Base-by-base conservation (phyloP, 1,284 basidiomycete genomes). In the Papiliotrema flavescens region DNA sequence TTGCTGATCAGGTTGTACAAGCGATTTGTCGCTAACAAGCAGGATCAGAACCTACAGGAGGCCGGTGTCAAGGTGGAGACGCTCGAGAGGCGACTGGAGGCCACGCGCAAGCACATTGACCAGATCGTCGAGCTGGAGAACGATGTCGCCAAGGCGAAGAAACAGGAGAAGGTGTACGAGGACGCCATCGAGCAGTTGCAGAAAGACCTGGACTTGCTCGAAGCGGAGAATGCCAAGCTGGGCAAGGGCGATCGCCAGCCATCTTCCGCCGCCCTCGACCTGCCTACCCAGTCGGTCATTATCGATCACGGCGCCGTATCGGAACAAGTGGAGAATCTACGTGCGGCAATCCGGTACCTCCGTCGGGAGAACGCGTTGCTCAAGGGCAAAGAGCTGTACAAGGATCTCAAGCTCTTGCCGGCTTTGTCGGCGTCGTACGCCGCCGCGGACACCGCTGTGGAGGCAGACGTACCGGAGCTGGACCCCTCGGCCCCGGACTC, bases 161-260 rank as follows among this genome's bases (percentile, higher is more conserved):
- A 89, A 71, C 89, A 94, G 68, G 90, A 95, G 73, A 82, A 86
- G 59, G 85, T 87, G 24, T 91, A 93, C 63, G 88, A 92, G 70
- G 92, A 95, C 62, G 90, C 91, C 1, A 89, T 97, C 79, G 92
- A 94, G 63, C 89, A 91, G 65, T 76, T 98, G 22, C 93, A 96
- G 70, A 82, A 84, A 3, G 95, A 98, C 67, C 76, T 95, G 59
- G 92, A 97, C 71, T 73, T 80, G 8, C 78, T 96, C 55, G 90
- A 94, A 73, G 85, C 89, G 70, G 91, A 96, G 64, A 91, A 92
- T 70, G 83, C 81, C 3, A 89, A 85, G 69, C 79, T 98, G 60
- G 90, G 90, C 77, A 80, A 82, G 15, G 83, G 63, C 80, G 79
- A 14, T 40, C 51, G 53, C 82, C 24, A 47, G 41, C 23, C 49